phyloP scores from a whole-genome alignment of 345 rosid species.

The Anacardium occidentale region DNA sequence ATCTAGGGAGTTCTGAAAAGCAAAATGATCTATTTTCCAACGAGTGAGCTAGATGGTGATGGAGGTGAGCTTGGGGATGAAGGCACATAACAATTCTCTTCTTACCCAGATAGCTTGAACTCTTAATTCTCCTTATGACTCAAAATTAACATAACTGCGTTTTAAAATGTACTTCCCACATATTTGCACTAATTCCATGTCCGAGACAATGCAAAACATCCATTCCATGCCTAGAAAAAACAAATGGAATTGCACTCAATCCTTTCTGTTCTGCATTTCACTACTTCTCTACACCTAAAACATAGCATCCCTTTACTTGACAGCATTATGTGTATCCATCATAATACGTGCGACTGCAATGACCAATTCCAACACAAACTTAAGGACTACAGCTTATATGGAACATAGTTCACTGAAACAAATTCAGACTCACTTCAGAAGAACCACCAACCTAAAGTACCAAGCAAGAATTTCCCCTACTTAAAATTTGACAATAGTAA shows the following conservation, averaged over 20 bases:
- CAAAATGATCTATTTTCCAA: not conserved
- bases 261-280: not conserved
- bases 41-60: not conserved
- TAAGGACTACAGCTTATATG: not conserved
- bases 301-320: not conserved
- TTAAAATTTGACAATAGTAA: not conserved
- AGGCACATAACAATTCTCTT: not conserved
- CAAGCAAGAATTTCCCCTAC: slow-evolving; percentile 1
- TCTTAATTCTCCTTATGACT: not conserved
- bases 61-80: not conserved
- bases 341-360: not conserved
- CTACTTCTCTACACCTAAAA: not conserved
- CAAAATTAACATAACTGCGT: not conserved
- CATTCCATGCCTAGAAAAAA: not conserved
- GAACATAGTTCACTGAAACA: slow-evolving; percentile 1
- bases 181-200: not conserved
- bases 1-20: not conserved
- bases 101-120: not conserved
- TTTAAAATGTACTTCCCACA: not conserved
- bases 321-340: not conserved
- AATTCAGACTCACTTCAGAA: not conserved
- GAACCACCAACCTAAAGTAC: slow-evolving; percentile 5
- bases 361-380: not conserved
- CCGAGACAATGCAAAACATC: no score
- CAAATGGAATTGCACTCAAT: not conserved